Percentiles rank a stretch among this genome's conserved stretches.
phyloP scores from a whole-genome alignment of 768 basidiomycete genomes.

The Podaxis sp. region DNA sequence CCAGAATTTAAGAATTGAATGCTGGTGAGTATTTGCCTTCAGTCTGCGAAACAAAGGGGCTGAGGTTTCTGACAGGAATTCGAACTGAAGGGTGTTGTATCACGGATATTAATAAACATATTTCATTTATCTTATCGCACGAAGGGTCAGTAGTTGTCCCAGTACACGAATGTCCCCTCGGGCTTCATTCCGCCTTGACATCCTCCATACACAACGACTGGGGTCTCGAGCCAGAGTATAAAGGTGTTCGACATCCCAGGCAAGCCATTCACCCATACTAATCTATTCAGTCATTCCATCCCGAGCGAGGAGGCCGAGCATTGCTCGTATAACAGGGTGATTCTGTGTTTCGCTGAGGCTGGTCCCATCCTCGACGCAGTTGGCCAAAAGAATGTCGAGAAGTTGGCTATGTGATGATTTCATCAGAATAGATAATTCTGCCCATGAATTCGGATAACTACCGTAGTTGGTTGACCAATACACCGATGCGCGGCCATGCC shows the following conservation, averaged over 20 bases:
- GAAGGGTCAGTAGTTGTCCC: no score
- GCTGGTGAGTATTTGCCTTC: neutral
- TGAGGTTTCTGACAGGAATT: neutral
- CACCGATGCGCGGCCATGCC: conserved; percentile 89
- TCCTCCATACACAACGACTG: neutral
- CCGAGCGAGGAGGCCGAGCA: conserved; percentile 30
- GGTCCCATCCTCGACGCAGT: conserved; percentile 62
- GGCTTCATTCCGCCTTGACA: neutral
- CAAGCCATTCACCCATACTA: neutral
- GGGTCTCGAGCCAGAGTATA: neutral
- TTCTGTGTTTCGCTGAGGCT: conserved; percentile 43
- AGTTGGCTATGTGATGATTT: conserved; percentile 45
- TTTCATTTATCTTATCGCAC: neutral
- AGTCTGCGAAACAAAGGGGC: neutral
- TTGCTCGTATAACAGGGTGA: conserved; percentile 50
- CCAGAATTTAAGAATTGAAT: neutral
- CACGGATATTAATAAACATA: neutral
- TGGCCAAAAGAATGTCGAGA: conserved; percentile 65
- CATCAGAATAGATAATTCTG: neutral
- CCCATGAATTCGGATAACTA: conserved; percentile 25
- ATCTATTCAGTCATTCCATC: conserved; percentile 29
- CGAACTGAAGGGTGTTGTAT: neutral
- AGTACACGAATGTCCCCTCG: no score
- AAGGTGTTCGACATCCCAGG: neutral
- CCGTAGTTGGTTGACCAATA: conserved; percentile 85